These are phyloP conservation scores for Xerocomellus dryophilus DNA, from an alignment of 768 basidiomycete species.

Conservation along the genomic window DNA sequence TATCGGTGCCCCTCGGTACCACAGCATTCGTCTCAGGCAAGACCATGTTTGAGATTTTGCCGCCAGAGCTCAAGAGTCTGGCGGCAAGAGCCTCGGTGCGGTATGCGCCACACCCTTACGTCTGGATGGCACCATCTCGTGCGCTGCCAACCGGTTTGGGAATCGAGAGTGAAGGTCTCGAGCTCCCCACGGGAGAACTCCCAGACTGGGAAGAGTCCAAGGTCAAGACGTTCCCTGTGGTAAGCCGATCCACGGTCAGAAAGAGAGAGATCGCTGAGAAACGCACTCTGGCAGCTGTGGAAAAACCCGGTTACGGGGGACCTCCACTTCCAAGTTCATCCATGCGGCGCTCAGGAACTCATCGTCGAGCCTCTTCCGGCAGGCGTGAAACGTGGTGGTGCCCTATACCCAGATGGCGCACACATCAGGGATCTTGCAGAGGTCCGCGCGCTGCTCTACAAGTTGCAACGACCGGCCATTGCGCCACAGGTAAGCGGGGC, in stretches of 20 bases:
- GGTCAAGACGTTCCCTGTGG: conserved; percentile 69
- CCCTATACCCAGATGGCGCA: conserved; percentile 81
- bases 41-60: conserved; percentile 81
- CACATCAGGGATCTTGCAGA: conserved; percentile 68
- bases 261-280: neutral
- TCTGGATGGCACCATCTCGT: conserved; percentile 83
- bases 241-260: conserved; percentile 22
- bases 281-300: conserved; percentile 56
- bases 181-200: conserved; percentile 62
- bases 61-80: conserved; percentile 68
- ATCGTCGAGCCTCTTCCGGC: conserved; percentile 70
- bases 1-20: conserved; percentile 79
- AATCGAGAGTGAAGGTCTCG: conserved; percentile 73
- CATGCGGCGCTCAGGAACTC: conserved; percentile 67
- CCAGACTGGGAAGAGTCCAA: conserved; percentile 80
- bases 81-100: conserved; percentile 73
- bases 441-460: conserved; percentile 74
- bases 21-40: conserved; percentile 81
- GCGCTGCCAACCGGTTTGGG: conserved; percentile 79
- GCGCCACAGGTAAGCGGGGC: conserved; percentile 54
- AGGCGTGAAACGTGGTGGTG: conserved; percentile 52
- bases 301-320: conserved; percentile 85
- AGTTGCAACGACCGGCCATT: conserved; percentile 87
- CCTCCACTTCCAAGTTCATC: conserved; percentile 90
- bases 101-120: conserved; percentile 85